Conservation (phyloP, 2,329 filamentous ascomycete species). For the Nannizziopsis barbatae region DNA sequence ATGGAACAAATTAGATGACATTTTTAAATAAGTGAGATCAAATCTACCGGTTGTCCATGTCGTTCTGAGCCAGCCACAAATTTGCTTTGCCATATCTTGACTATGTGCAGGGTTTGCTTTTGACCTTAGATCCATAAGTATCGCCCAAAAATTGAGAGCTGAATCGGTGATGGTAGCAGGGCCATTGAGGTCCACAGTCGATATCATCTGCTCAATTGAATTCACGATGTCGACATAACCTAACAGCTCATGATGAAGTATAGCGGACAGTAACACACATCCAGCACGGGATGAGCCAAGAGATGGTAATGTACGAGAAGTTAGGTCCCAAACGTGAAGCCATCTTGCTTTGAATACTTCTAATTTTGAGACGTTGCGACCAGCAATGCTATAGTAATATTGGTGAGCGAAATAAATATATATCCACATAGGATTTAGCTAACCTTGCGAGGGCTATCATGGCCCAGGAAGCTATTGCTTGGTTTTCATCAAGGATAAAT, state of each 20-base stretch:
- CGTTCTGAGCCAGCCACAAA: constrained; percentile 70
- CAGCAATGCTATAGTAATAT: constrained; percentile 24
- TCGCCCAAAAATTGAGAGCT: constrained; percentile 60
- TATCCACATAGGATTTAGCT: constrained; percentile 20
- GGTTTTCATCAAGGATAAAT: constrained; percentile 59
- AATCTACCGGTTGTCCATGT: constrained; percentile 66
- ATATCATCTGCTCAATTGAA: constrained; percentile 60
- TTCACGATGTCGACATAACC: constrained; percentile 56
- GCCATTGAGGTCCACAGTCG: constrained; percentile 68
- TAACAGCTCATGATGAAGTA: constrained; percentile 57
- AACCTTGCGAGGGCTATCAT: constrained; percentile 73
- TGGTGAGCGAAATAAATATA: constrained; percentile 1
- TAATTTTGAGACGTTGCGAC: constrained; percentile 27
- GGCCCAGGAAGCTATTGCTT: constrained; percentile 62
- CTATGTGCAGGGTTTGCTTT: constrained; percentile 57
- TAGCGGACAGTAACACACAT: constrained; percentile 57
- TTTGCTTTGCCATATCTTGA: constrained; percentile 55
- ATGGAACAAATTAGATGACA: neutral
- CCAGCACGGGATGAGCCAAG: constrained; percentile 63
- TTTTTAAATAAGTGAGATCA: neutral
- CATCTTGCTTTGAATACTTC: constrained; percentile 44
- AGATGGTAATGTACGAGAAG: constrained; percentile 58
- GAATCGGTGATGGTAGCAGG: constrained; percentile 71
- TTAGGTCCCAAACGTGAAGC: constrained; percentile 65
- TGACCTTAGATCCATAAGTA: constrained; percentile 55